A percentile compares a stretch with the other conserved stretches of the same genome.
Conservation (phyloP, 768 basidiomycete genomes). For the Plicaturopsis crispa region DNA sequence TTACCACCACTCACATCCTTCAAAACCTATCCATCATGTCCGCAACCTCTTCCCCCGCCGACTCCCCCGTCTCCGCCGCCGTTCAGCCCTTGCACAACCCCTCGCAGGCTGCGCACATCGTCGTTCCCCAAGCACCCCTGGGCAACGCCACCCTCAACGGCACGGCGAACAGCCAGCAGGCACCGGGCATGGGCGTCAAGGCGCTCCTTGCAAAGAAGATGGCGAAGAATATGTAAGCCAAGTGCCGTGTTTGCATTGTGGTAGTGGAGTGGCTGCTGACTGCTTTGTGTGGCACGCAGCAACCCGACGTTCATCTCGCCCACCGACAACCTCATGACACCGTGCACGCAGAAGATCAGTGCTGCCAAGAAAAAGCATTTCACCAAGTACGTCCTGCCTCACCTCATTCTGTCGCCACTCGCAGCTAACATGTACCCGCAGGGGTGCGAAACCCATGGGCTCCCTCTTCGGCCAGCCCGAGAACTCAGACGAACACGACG, state of each 20-base stretch:
- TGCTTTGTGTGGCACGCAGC: slow-evolving; percentile 40
- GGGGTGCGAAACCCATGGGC: slow-evolving; percentile 53
- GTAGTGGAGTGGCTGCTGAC: no score
- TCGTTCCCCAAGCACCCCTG: slow-evolving; percentile 73
- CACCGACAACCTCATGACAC: slow-evolving; percentile 93
- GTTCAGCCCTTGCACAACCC: slow-evolving; percentile 87
- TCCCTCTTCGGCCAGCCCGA: slow-evolving; percentile 49
- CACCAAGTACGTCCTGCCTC: slow-evolving; percentile 52
- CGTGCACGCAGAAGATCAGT: slow-evolving; percentile 85
- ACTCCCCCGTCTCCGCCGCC: slow-evolving; percentile 53
- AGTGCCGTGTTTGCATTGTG: no score
- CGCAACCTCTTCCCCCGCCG: slow-evolving; percentile 47
- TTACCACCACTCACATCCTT: background rate
- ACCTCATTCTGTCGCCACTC: slow-evolving; percentile 2
- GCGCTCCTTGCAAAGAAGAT: slow-evolving; percentile 91
- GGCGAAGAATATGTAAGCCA: slow-evolving; percentile 77
- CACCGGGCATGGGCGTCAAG: slow-evolving; percentile 77
- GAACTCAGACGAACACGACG: slow-evolving; percentile 26
- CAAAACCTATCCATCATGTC: slow-evolving; percentile 38
- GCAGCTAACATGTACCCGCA: slow-evolving; percentile 18
- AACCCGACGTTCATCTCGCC: slow-evolving; percentile 89
- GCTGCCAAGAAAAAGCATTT: slow-evolving; percentile 94
- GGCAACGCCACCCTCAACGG: slow-evolving; percentile 51
- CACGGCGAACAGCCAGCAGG: slow-evolving; percentile 43
- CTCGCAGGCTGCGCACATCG: slow-evolving; percentile 67